phyloP scores from a whole-genome alignment of 2,329 filamentous ascomycete species.

The Fusarium sp. region DNA sequence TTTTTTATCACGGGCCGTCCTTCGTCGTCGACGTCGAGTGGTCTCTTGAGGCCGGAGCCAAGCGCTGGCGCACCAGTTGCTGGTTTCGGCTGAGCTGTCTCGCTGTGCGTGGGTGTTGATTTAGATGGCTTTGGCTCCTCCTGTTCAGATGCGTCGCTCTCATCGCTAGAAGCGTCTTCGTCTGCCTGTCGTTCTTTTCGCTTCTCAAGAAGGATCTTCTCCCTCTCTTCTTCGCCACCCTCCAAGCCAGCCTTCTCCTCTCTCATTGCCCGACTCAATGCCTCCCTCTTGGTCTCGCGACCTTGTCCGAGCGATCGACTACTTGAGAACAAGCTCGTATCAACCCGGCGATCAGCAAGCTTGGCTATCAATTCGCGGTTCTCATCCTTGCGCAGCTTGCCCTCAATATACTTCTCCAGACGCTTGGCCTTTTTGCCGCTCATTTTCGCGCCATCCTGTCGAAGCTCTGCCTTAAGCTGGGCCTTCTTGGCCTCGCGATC shows the following conservation, averaged over 20 bases:
- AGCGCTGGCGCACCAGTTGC: conserved; percentile 48
- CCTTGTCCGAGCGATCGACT: conserved; percentile 81
- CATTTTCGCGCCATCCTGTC: conserved; percentile 66
- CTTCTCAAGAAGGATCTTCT: conserved; percentile 66
- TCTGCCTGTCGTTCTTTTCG: conserved; percentile 49
- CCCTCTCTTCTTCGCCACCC: conserved; percentile 64
- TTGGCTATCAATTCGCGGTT: conserved; percentile 87
- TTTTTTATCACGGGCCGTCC: conserved; percentile 87
- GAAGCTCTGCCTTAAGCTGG: conserved; percentile 67
- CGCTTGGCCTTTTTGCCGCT: conserved; percentile 76
- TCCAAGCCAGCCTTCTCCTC: conserved; percentile 75
- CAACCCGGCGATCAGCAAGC: conserved; percentile 81
- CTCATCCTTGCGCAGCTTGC: conserved; percentile 94
- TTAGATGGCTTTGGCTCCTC: conserved; percentile 10
- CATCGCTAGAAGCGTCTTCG: conserved; percentile 44
- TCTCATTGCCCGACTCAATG: conserved; percentile 71
- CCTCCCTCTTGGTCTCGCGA: conserved; percentile 78
- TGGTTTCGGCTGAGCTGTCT: conserved; percentile 19
- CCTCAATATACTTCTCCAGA: conserved; percentile 81
- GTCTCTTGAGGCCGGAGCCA: conserved; percentile 88
- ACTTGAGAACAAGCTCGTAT: conserved; percentile 85
- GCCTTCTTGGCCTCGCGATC: conserved; percentile 68
- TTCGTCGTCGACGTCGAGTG: conserved; percentile 82
- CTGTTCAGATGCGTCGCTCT: conserved; percentile 30
- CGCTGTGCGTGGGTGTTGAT: not conserved